Evolutionary conservation across 169 alveolate genomes (phyloP), one percentile per base, ranked within the genome.

Genomic region (Eimeria acervulina): DNA sequence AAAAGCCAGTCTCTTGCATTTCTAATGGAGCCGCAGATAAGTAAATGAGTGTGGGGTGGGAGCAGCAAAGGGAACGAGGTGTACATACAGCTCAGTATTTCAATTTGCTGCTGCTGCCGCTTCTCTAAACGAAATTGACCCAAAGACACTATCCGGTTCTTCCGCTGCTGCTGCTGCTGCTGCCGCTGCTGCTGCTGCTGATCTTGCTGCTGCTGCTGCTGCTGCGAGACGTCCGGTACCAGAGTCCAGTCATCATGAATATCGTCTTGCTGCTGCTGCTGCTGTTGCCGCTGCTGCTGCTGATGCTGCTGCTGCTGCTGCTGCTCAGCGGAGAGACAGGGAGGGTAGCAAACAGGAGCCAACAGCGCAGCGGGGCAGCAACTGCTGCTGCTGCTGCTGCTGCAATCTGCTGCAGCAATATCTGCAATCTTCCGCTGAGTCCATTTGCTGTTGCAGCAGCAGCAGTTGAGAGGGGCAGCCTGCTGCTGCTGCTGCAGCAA

Each of bases 401-500:
- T 47, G 55, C 5, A 7, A 47, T 47, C 55, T 47, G 12, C 12
- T 38, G 59, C 88, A 36, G 63, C 63, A 17, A 36, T 55, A 55
- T 13, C 63, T 78, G 66, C 63, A 17, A 78, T 7, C 33, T 13
- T 78, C 63, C 38, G 66, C 88, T 78, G 88, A 7, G 88, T 78
- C 88, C 88, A 78, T 40, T 78, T 78, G 88, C 88, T 78, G 88
- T 78, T 78, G 88, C 88, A 78, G 63, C 88, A 78, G 66, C 55
- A 42, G 63, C 66, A 78, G 19, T 78, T 78, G 88, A 78, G 88
- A 19, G 66, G 63, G 5, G 5, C 21, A 17, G 36, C 8, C 63
- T 78, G 88, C 88, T 78, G 88, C 88, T 78, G 88, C 88, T 78
- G 88, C 88, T 78, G 88, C 88, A 13, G 66, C 88, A 78, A n/a